Conservation (phyloP, 148 eudicot genomes). For the Camellia lanceoleosa region DNA sequence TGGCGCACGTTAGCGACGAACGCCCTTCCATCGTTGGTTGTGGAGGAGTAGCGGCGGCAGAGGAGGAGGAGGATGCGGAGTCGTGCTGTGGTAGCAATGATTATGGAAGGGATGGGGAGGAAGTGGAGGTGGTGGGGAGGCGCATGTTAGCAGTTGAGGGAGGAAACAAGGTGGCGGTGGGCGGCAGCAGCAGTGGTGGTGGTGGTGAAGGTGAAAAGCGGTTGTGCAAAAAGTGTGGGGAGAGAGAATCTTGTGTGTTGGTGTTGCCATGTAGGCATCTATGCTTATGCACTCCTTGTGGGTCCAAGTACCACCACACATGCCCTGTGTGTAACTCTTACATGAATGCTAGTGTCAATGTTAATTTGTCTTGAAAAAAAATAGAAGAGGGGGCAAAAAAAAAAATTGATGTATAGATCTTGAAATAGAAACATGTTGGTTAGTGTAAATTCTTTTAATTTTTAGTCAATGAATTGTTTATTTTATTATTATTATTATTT, state of each 20-base stretch:
- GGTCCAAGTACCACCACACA: conserved; percentile 8
- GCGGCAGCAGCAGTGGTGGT: background rate
- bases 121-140: conserved; percentile 1
- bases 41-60: conserved; percentile 11
- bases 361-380: conserved; percentile 22
- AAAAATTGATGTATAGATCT: background rate
- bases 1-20: conserved; percentile 22
- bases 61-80: conserved; percentile 34
- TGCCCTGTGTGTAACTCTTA: conserved; percentile 39
- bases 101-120: background rate
- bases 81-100: conserved; percentile 33
- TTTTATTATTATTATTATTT: background rate
- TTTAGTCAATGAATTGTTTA: background rate
- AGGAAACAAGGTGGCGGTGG: background rate
- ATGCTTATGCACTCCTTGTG: conserved; percentile 36
- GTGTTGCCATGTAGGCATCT: conserved; percentile 47
- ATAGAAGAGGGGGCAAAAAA: background rate
- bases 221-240: conserved; percentile 37
- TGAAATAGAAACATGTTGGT: background rate
- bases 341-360: conserved; percentile 31
- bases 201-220: background rate
- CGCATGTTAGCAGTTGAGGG: background rate
- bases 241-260: conserved; percentile 39
- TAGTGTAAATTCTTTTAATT: conserved; percentile 8
- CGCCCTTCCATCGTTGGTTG: conserved; percentile 1